These are phyloP conservation scores for Penicillium ucsense DNA, from an alignment of 495 filamentous ascomycete species.

Conservation along the genomic window DNA sequence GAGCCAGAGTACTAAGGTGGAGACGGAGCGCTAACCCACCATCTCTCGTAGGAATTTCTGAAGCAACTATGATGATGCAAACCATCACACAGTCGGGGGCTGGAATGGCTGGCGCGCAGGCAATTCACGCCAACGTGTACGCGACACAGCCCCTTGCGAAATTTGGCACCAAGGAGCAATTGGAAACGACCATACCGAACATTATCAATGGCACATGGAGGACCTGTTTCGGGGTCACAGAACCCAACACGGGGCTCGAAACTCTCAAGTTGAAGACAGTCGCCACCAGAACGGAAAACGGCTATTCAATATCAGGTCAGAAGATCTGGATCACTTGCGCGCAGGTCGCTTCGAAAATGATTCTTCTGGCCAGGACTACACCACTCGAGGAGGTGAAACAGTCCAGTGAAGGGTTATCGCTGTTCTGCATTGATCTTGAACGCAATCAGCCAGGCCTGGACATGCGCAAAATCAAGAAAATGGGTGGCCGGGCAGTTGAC, in stretches of 20 bases:
- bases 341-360: constrained; percentile 68
- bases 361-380: constrained; percentile 65
- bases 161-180: constrained; percentile 54
- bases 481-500: constrained; percentile 71
- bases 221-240: constrained; percentile 62
- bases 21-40: no score
- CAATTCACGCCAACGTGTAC: constrained; percentile 70
- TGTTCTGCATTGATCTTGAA: constrained; percentile 71
- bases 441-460: constrained; percentile 44
- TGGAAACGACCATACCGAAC: constrained; percentile 51
- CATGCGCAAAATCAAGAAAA: constrained; percentile 66
- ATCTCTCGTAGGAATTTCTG: constrained; percentile 49
- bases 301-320: constrained; percentile 58
- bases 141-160: constrained; percentile 67
- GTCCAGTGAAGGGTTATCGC: constrained; percentile 57
- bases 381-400: constrained; percentile 55
- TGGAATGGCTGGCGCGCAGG: constrained; percentile 68
- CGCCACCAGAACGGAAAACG: constrained; percentile 39
- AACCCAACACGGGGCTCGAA: constrained; percentile 62
- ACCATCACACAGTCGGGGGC: constrained; percentile 70
- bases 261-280: constrained; percentile 58
- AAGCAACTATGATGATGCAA: constrained; percentile 81
- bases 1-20: no score
- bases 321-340: constrained; percentile 82
- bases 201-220: constrained; percentile 60